Base-by-base conservation (phyloP, 495 filamentous ascomycete species). In the Podospora sp. region DNA sequence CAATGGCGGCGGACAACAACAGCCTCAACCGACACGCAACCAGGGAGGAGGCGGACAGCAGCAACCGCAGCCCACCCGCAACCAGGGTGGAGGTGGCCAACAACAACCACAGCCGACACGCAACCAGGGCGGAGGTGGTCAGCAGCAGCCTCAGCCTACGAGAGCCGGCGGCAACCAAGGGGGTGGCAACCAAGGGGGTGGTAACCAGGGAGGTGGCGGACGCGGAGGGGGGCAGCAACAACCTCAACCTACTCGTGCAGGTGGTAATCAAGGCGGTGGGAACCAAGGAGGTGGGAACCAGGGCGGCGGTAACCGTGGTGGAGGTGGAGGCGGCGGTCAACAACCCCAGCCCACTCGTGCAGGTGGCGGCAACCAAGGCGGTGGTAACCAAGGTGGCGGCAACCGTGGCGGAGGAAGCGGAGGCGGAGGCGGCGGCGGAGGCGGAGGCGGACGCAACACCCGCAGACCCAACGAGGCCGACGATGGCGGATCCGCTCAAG, bases 381-480 rank as follows among this genome's bases (percentile, higher is more conserved):
- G 29, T 33, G 29, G 29, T 8, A 33, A 33, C 8, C 29, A 33
- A 6, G 53, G 53, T 6, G 24, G 53, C 24, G 53, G 53, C n/a
- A n/a, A n/a, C 25, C n/a, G 53, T 33, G 29, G 29, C 8, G 29
- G 29, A 33, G 29, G 29, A 4, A n/a, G 27, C 56, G 56, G 56
- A 4, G 52, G 52, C 12, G 52, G 52, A 2, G 24, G 24, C 24
- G 52, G 21, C 33, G 56, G 56, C 6, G 53, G 53, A 4, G 63
- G 63, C 18, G 63, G 65, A 26, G 50, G 65, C 7, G 60, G 59
- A 9, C 58, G 65, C 16, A 40, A 36, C 33, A 40, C 58, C 18
- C 58, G 65, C 40, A 18, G 21, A 5, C 27, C 25, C 5, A 24
- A 56, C 25, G 33, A 35, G 11, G 55, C 27, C 4, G 59, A 52